phyloP scores from a whole-genome alignment of 495 filamentous ascomycete genomes.

The Glonium stellatum region DNA sequence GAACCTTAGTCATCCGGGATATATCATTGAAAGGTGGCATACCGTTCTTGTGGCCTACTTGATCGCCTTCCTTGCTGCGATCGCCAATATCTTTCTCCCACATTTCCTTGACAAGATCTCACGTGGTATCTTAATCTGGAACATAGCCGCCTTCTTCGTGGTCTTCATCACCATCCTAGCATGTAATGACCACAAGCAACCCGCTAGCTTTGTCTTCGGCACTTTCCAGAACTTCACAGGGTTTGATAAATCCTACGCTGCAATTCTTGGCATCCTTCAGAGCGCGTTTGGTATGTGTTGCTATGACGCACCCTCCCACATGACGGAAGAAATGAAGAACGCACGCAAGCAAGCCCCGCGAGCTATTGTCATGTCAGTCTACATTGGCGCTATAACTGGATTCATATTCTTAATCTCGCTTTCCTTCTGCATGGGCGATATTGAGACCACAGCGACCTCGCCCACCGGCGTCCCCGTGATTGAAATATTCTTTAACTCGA shows the following conservation, averaged over 20 bases:
- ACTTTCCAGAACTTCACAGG: constrained; percentile 54
- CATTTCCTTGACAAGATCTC: constrained; percentile 49
- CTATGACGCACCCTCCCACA: constrained; percentile 43
- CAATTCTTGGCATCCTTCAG: constrained; percentile 51
- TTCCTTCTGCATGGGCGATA: constrained; percentile 48
- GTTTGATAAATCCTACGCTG: constrained; percentile 45
- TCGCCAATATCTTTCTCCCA: constrained; percentile 46
- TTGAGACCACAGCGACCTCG: constrained; percentile 35
- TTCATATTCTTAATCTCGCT: constrained; percentile 44
- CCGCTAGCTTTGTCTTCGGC: constrained; percentile 49
- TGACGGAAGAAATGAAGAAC: constrained; percentile 48
- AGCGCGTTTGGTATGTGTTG: constrained; percentile 50
- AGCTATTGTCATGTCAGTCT: constrained; percentile 50
- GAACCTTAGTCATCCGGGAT: constrained; percentile 47
- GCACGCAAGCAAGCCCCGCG: constrained; percentile 47
- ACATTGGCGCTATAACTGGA: constrained; percentile 45
- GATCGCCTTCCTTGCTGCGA: constrained; percentile 39
- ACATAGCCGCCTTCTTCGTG: constrained; percentile 48
- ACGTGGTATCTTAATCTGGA: constrained; percentile 48
- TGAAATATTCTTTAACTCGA: constrained; percentile 46
- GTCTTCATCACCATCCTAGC: constrained; percentile 47
- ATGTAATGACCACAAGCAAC: constrained; percentile 49
- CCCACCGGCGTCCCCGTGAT: constrained; percentile 45
- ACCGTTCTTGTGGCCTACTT: constrained; percentile 48
- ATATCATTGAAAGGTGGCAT: constrained; percentile 52